Conservation (phyloP, 805 yeast species). For the Barnettozyma salicaria region DNA sequence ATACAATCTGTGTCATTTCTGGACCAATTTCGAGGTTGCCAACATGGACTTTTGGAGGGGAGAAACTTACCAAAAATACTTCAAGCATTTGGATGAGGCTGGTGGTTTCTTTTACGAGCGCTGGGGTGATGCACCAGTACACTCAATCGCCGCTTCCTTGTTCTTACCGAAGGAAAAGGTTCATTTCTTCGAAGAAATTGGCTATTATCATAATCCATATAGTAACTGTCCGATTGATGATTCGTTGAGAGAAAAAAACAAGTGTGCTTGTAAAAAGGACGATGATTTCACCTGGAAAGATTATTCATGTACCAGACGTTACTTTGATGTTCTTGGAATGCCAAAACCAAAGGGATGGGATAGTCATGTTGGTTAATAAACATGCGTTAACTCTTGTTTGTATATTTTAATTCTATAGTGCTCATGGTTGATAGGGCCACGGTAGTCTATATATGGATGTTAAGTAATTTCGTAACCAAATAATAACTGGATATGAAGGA, state of each 20-base stretch:
- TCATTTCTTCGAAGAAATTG: constrained; percentile 80
- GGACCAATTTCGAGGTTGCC: constrained; percentile 77
- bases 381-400: too few relatives aligned
- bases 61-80: constrained; percentile 50
- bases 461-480: too few relatives aligned
- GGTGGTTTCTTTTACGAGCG: constrained; percentile 86
- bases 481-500: not conserved
- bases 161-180: constrained; percentile 64
- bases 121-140: constrained; percentile 95
- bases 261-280: constrained; percentile 66
- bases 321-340: constrained; percentile 47
- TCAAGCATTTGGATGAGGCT: constrained; percentile 52
- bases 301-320: constrained; percentile 67
- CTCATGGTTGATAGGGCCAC: too few relatives aligned
- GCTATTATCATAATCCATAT: constrained; percentile 81
- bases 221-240: constrained; percentile 70
- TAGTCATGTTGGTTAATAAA: constrained; percentile 38
- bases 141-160: constrained; percentile 78
- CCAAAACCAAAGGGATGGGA: constrained; percentile 70
- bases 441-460: too few relatives aligned
- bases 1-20: constrained; percentile 74
- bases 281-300: constrained; percentile 73
- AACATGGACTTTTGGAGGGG: constrained; percentile 65
- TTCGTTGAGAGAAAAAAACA: constrained; percentile 48
- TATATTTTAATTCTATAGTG: too few relatives aligned